Base-by-base conservation (phyloP, 257 asterid genomes). In the Linaria vulgaris region DNA sequence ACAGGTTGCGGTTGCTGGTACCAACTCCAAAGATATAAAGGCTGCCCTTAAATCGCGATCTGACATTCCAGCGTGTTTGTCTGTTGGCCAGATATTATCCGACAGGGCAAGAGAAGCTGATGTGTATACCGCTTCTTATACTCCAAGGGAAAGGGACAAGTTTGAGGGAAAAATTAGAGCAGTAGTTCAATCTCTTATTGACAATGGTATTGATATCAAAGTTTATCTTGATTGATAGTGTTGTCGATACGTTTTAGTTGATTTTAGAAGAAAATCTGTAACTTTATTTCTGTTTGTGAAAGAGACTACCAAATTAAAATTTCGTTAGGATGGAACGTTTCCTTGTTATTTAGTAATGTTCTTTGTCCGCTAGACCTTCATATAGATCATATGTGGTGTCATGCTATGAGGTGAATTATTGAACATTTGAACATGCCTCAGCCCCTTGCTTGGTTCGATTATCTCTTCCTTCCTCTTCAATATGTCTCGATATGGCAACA, bases 101-200 rank as follows among this genome's bases (percentile, higher is more conserved):
- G 96, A 92, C 62, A 73, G 99, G 76, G 88, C 94, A 14, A 81
- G 96, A 68, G 97, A 89, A 81, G 99, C 97, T 1, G 99, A 92
- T 44, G 97, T 85, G 25, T 87, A 85, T 59, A 87, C 97, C 5
- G 91, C 96, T 70, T 67, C 82, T 63, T 92, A 89, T 63, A 92
- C 96, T 24, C 99, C 96, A 3, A 74, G 98, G 68, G 95, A 89
- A 46, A 82, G 94, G 59, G 99, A 89, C 74, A 89, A 89, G 78
- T 92, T 92, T 20, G 96, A 92, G 81, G 99, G 97, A n/a, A 92
- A 89, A 55, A 87, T 89, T 59, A 82, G 97, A 77, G 99, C 95
- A 3, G 91, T 92, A 23, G 95, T 92, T 69, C 97, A 89, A 85
- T 85, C 95, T 59, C 95, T 87, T 66, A 87, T 92, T 57, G 99